Evolutionary conservation across 768 basidiomycete species (phyloP).

Genomic region (Rubroboletus pulcherrimus): DNA sequence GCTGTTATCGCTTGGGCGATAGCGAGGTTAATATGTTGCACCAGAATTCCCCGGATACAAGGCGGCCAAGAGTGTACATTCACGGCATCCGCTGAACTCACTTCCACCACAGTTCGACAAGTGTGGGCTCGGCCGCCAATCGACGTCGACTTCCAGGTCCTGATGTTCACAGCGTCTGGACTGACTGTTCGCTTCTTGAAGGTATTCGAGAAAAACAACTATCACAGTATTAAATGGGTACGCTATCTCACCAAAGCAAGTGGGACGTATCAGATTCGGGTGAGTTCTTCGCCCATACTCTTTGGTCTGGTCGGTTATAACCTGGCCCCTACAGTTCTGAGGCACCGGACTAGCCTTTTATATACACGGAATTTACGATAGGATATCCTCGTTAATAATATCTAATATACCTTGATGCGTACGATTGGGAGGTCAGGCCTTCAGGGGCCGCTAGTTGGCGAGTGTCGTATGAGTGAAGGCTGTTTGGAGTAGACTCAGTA

Average conservation of each 20-base stretch:
- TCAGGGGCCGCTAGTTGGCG: neutral
- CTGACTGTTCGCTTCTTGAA: constrained; percentile 95
- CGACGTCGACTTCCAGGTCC: constrained; percentile 96
- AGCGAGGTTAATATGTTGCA: neutral
- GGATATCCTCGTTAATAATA: constrained; percentile 22
- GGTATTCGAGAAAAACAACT: constrained; percentile 95
- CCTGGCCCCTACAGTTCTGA: constrained; percentile 26
- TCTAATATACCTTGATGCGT: constrained; percentile 25
- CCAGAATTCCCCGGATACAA: constrained; percentile 88
- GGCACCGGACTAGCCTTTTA: constrained; percentile 7
- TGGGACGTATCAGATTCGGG: constrained; percentile 90
- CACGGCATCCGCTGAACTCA: constrained; percentile 75
- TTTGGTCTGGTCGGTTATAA: neutral
- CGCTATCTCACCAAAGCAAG: constrained; percentile 92
- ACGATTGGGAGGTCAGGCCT: constrained; percentile 5
- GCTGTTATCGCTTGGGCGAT: neutral
- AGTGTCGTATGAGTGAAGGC: neutral
- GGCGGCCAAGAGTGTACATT: constrained; percentile 90
- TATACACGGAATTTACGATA: constrained; percentile 26
- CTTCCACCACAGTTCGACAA: constrained; percentile 87
- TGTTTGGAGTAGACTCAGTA: neutral
- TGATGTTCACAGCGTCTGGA: constrained; percentile 98
- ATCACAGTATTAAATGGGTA: constrained; percentile 95
- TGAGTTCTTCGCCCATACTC: constrained; percentile 39
- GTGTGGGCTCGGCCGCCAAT: constrained; percentile 98